Base-by-base conservation (phyloP, 129 eudicot species). In the Mikania micrantha region DNA sequence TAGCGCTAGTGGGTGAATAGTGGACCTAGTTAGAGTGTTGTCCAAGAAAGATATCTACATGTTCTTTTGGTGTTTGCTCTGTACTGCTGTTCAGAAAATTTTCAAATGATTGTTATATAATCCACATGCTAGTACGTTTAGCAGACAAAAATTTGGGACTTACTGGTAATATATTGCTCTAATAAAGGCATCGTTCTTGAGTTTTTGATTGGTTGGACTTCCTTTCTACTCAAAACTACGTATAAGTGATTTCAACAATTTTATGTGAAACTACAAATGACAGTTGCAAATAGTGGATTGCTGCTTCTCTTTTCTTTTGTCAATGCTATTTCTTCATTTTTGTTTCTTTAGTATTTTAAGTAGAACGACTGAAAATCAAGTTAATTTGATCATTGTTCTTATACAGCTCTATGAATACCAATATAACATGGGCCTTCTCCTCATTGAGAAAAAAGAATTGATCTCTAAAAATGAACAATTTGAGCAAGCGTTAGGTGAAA, bases 371-470 rank as follows among this genome's bases (percentile, higher is more conserved):
- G 60, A 28, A 42, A 44, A 34, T 47, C 15, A 24, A 72, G 9
- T 15, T 74, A 41, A 52, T 77, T 38, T 71, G 53, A 58, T 60
- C 13, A 36, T 72, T 49, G 38, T 11, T 62, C 53, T 72, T 74
- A 21, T 59, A 73, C 93, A 94, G 99, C 93, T 94, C 17, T 89
- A 86, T 71, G 99, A 94, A 28, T 94, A 94, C 73, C 99, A 94
- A 76, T 94, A 89, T 77, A 94, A 89, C 79, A 89, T 94, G 99
- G 99, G 99, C 32, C 88, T 94, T 64, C 95, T 94, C 21, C 76
- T 94, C 82, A 83, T 94, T 56, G 99, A 94, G 83, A 94, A 94
- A 75, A 94, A 89, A 74, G 99, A 94, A 53, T 94, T 82, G 94
- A 54, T 66, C 58, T 75, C 84, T 11, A 88, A 87, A 78, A 77